Evolutionary conservation across 148 eudicot genomes (phyloP).

Genomic region (Diospyros lotus): DNA sequence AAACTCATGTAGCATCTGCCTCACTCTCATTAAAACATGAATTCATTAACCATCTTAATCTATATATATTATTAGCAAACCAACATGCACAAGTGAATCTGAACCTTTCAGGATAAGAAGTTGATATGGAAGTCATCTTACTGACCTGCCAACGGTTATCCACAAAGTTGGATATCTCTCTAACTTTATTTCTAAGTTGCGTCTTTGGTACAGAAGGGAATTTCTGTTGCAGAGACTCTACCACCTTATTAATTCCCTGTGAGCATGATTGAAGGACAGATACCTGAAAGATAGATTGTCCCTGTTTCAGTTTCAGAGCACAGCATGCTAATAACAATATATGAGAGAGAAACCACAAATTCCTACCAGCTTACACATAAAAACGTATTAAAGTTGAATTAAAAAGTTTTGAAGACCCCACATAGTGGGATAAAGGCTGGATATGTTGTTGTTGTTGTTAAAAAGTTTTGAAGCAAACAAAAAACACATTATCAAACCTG

Average conservation of each 20-base stretch:
- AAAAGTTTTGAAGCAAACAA: background rate
- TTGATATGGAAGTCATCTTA: slow-evolving; percentile 12
- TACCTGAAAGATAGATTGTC: slow-evolving; percentile 33
- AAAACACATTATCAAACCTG: no score
- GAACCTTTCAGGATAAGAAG: background rate
- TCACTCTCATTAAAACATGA: background rate
- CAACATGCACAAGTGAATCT: background rate
- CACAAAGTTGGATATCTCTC: slow-evolving; percentile 66
- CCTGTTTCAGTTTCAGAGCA: background rate
- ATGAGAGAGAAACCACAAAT: background rate
- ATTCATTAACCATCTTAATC: background rate
- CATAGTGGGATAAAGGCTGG: no score
- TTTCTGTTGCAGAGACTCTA: slow-evolving; percentile 44
- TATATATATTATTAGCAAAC: background rate
- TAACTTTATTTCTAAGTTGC: slow-evolving; percentile 59
- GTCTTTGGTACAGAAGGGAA: slow-evolving; percentile 55
- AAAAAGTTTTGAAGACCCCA: background rate
- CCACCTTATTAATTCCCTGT: slow-evolving; percentile 54
- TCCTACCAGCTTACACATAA: background rate
- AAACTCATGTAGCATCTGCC: background rate
- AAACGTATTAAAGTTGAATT: background rate
- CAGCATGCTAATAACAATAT: background rate
- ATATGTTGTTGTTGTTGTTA: no score
- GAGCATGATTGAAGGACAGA: slow-evolving; percentile 55
- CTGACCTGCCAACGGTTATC: slow-evolving; percentile 84